Base-by-base conservation (phyloP, 805 yeast genomes). In the Clavispora santaluciae region DNA sequence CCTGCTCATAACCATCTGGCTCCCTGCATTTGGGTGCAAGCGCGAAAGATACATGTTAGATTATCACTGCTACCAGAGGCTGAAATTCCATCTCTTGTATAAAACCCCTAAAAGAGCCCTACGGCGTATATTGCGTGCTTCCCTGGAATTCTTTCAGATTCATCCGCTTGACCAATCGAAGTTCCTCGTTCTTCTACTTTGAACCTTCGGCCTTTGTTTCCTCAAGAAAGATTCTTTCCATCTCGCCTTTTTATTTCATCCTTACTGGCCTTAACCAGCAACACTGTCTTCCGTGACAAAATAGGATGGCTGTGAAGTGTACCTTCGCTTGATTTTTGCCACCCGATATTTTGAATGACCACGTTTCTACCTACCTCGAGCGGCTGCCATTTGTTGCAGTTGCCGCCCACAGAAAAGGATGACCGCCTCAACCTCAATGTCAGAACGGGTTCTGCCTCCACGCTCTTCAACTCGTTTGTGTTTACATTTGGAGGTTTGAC, bases 401-500 rank as follows among this genome's bases (percentile, higher is more conserved):
- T 80, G 48, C 90, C 90, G 5, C 68, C 72, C 5, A 51, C 62
- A 10, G 78, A 71, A 38, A 71, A 67, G 24, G 85, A 78, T 49
- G 76, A 75, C 42, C 64, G 84, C 22, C 56, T 70, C 33, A 71
- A 77, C 42, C 61, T 83, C 45, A 78, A 78, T 40, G 75, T 75
- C 35, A 68, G 91, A 42, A 80, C 88, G 1, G 93, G 93, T 12
- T 76, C 87, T 2, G 78, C 87, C 0, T 63, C 79, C 2, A 64
- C 73, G 1, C 66, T 80, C 20, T 68, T 73, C 26, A 75, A 79
- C 50, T 83, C 90, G 5, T 66, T 79, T 37, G 67, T 84, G 1
- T 73, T 80, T 22, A 80, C 78, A 0, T 77, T 68, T 55, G 91
- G 90, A n/a, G 93, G 93, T 0, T 60, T 81, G 13, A 74, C 79